Evolutionary conservation across 2,329 filamentous ascomycete species (phyloP).

Genomic region (Cercospora citrullina): DNA sequence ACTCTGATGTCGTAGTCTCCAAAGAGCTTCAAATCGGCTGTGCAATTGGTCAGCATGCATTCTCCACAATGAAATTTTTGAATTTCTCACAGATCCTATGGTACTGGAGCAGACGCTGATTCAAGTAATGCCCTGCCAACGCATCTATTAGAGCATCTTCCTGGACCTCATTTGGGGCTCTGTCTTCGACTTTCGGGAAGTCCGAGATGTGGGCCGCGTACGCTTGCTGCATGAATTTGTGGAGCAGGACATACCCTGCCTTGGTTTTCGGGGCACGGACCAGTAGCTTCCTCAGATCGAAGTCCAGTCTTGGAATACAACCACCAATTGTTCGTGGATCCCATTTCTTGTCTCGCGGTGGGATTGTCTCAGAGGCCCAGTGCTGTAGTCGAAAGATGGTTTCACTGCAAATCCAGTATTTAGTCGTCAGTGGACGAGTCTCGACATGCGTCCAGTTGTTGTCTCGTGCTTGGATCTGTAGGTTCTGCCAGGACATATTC

Average conservation of each 20-base stretch:
- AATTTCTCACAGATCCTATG: not conserved
- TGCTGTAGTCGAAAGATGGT: too few relatives aligned
- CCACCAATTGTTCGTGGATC: not conserved
- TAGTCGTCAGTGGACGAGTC: too few relatives aligned
- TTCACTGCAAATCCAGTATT: too few relatives aligned
- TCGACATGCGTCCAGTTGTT: too few relatives aligned
- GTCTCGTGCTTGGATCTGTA: not conserved
- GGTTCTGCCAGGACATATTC: not conserved
- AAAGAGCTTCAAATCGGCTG: not conserved
- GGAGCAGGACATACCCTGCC: not conserved
- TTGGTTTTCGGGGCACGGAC: not conserved
- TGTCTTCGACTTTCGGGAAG: not conserved
- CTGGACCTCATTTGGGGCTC: not conserved
- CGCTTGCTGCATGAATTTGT: not conserved
- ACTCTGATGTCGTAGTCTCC: not conserved
- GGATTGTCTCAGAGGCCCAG: too few relatives aligned
- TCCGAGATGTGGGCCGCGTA: not conserved
- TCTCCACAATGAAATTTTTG: rapidly evolving
- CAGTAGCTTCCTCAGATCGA: not conserved
- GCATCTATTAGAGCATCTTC: not conserved
- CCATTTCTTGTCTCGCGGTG: too few relatives aligned
- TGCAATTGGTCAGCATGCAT: not conserved
- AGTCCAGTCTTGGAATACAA: not conserved
- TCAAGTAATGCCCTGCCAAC: not conserved
- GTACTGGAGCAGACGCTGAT: not conserved